Conservation (phyloP, 2,329 filamentous ascomycete genomes). For the Botryotinia globosa region DNA sequence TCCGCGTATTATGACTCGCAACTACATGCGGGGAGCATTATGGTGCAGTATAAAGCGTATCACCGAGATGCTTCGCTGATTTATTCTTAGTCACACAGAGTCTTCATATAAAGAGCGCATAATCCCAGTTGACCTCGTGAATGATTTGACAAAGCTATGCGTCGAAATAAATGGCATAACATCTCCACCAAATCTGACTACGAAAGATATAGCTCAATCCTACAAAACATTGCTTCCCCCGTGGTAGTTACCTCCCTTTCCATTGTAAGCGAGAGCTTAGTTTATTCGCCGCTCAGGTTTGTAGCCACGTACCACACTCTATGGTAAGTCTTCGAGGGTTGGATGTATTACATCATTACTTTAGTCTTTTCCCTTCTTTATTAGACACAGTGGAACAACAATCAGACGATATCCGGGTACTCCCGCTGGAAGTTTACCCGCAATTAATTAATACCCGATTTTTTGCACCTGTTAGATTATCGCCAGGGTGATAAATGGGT, state of each 20-base stretch:
- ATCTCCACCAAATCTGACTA: background rate
- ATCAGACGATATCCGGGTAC: background rate
- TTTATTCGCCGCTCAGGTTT: background rate
- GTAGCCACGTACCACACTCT: background rate
- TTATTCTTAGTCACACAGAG: background rate
- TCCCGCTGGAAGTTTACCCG: background rate
- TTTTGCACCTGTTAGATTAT: background rate
- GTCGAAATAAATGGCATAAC: background rate
- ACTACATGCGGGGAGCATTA: background rate
- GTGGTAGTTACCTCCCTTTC: background rate
- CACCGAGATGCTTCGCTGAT: background rate
- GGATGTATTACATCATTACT: background rate
- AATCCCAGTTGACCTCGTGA: background rate
- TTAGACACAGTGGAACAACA: background rate
- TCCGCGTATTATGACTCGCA: background rate
- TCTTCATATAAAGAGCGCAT: rapidly evolving
- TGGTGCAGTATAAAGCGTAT: background rate
- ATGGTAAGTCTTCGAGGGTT: background rate
- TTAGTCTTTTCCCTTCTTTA: background rate
- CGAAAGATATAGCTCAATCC: background rate
- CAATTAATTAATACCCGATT: background rate
- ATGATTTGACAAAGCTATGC: background rate
- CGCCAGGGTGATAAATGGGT: background rate
- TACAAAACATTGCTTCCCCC: background rate
- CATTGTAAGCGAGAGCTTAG: background rate